A percentile compares a stretch with the other conserved stretches of the same genome.
Evolutionary conservation across 768 basidiomycete species (phyloP).

Genomic region (Boletus rex-veris): DNA sequence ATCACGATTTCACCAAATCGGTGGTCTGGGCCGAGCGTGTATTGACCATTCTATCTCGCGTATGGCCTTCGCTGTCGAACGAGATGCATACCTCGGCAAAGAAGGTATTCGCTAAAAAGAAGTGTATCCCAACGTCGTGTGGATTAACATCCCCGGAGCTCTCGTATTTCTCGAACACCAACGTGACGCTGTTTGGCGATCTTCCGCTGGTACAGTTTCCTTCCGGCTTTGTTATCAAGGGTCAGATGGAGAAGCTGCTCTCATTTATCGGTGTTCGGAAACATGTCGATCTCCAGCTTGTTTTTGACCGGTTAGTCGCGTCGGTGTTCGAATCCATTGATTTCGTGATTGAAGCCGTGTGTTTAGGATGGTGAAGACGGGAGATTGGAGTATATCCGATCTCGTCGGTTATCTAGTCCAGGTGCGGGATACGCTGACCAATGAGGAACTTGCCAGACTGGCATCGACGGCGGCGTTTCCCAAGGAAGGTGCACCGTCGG

Average conservation of each 20-base stretch:
- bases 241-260: conserved; percentile 66
- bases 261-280: conserved; percentile 78
- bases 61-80: conserved; percentile 64
- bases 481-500: conserved; percentile 40
- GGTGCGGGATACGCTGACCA: conserved; percentile 32
- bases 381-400: conserved; percentile 1
- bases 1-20: conserved; percentile 63
- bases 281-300: conserved; percentile 87
- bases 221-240: conserved; percentile 61
- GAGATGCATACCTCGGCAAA: conserved; percentile 42
- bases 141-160: conserved; percentile 74
- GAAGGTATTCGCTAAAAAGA: conserved; percentile 38
- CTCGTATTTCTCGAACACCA: conserved; percentile 81
- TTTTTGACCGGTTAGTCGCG: conserved; percentile 73
- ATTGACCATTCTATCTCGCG: conserved; percentile 56
- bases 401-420: conserved; percentile 6
- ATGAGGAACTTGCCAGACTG: conserved; percentile 55
- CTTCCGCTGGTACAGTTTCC: conserved; percentile 75
- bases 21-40: conserved; percentile 80
- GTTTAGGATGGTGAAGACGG: conserved; percentile 6
- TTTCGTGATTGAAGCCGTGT: neutral
- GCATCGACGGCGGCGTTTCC: conserved; percentile 73
- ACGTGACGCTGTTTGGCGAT: conserved; percentile 76
- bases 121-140: conserved; percentile 47
- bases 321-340: neutral